phyloP scores from a whole-genome alignment of 805 yeast genomes.

The Geotrichum ghanense region DNA sequence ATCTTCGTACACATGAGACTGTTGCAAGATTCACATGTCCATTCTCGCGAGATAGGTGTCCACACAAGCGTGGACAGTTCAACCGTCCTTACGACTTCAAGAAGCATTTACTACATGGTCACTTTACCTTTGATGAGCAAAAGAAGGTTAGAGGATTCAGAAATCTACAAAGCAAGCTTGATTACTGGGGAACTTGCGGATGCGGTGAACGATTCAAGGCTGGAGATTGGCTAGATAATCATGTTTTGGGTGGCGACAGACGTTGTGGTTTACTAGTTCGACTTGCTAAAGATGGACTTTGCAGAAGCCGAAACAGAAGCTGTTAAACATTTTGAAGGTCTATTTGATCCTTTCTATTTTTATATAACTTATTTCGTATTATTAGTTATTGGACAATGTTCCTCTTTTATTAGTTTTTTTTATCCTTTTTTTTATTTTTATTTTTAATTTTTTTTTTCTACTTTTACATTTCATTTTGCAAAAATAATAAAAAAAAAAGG shows the following conservation, averaged over 20 bases:
- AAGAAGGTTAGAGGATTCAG: slow-evolving; percentile 33
- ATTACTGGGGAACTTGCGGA: slow-evolving; percentile 39
- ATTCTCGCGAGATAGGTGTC: slow-evolving; percentile 43
- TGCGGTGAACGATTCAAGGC: slow-evolving; percentile 43
- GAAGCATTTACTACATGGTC: slow-evolving; percentile 51
- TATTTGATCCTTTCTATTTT: too few relatives aligned
- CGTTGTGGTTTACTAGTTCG: slow-evolving; percentile 8
- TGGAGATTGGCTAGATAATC: slow-evolving; percentile 45
- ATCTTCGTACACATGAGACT: slow-evolving; percentile 48
- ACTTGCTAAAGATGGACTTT: neutral
- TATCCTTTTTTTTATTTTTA: neutral
- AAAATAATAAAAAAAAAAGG: too few relatives aligned
- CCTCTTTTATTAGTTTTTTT: neutral
- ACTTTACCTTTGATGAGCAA: slow-evolving; percentile 41
- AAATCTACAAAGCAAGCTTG: slow-evolving; percentile 42
- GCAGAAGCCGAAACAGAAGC: neutral
- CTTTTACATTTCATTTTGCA: neutral
- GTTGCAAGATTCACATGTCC: slow-evolving; percentile 47
- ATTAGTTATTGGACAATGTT: neutral
- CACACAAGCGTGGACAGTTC: slow-evolving; percentile 50
- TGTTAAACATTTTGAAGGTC: neutral
- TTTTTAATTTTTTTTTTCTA: neutral
- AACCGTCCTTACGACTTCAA: slow-evolving; percentile 60
- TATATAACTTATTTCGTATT: too few relatives aligned
- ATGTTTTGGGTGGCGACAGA: slow-evolving; percentile 27